These are phyloP conservation scores for Brassica cretica DNA, from an alignment of 345 rosid genomes.

Conservation along the genomic window DNA sequence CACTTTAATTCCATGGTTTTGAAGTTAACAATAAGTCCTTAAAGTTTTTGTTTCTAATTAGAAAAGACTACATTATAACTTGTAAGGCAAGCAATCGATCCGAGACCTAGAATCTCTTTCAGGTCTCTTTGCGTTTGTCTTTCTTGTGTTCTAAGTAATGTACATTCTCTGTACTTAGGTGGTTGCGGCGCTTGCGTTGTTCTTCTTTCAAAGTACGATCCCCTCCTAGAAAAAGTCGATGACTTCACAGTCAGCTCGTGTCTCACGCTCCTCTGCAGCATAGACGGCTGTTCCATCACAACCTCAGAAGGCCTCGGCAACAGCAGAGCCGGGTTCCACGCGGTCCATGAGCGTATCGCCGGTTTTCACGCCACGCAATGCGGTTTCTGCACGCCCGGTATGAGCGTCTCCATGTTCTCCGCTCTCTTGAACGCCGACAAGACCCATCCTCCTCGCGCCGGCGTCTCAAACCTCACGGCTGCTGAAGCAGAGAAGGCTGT, in stretches of 20 bases:
- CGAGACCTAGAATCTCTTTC: neutral
- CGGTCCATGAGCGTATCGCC: conserved; percentile 70
- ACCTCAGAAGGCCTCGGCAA: conserved; percentile 87
- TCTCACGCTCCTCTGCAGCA: conserved; percentile 80
- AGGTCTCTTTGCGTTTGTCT: too few relatives aligned
- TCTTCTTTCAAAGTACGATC: conserved; percentile 69
- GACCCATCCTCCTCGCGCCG: conserved; percentile 46
- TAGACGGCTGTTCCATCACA: conserved; percentile 73
- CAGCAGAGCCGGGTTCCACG: conserved; percentile 78
- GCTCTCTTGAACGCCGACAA: conserved; percentile 83
- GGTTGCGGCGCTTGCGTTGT: conserved; percentile 96
- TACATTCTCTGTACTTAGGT: conserved; percentile 47
- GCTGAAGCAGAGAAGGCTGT: conserved; percentile 80
- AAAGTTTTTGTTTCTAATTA: neutral
- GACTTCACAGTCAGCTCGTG: conserved; percentile 73
- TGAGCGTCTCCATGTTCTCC: conserved; percentile 73
- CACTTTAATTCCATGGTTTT: neutral
- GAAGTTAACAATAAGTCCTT: neutral
- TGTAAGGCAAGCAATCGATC: neutral
- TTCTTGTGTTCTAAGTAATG: neutral
- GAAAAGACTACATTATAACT: neutral
- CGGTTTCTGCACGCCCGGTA: conserved; percentile 96
- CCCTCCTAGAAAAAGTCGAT: conserved; percentile 57
- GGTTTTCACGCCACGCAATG: conserved; percentile 95
- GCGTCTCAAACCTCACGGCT: conserved; percentile 73